Evolutionary conservation across 306 rosid species (phyloP).

Genomic region (Glycine tomentella): DNA sequence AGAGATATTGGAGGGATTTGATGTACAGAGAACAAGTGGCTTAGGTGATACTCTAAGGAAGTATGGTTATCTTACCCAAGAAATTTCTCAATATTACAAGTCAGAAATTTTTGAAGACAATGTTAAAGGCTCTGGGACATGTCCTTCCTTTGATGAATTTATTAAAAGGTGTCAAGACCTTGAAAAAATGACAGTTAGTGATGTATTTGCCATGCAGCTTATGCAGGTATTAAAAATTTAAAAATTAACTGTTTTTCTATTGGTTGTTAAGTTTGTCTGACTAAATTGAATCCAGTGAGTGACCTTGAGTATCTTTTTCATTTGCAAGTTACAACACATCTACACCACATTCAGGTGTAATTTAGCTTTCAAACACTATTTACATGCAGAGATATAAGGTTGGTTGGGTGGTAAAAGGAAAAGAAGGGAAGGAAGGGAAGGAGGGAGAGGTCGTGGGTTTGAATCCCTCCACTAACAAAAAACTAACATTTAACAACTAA

Average conservation of each 20-base stretch:
- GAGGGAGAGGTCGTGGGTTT: too few species aligned
- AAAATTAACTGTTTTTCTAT: constrained; percentile 32
- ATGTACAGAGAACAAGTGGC: constrained; percentile 89
- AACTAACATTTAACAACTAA: too few species aligned
- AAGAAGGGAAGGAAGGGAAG: too few species aligned
- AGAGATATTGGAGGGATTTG: constrained; percentile 94
- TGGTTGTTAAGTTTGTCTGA: too few species aligned
- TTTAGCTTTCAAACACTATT: too few species aligned
- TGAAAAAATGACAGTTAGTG: constrained; percentile 86
- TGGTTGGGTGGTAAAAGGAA: too few species aligned
- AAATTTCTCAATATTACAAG: constrained; percentile 78
- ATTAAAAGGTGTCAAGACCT: constrained; percentile 76
- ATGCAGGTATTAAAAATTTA: constrained; percentile 75
- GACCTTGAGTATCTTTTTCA: constrained; percentile 23
- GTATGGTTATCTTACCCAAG: constrained; percentile 86
- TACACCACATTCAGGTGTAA: neutral
- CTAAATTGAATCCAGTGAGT: neutral
- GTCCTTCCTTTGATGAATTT: constrained; percentile 75
- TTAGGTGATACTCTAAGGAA: constrained; percentile 87
- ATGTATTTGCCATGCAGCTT: constrained; percentile 90
- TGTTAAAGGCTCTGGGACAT: constrained; percentile 49
- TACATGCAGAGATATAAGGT: too few species aligned
- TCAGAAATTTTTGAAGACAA: constrained; percentile 57
- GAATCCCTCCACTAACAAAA: too few species aligned
- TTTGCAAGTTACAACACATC: neutral